Conservation (phyloP, 2,329 filamentous ascomycete species). For the Lasiodiplodia gonubiensis region DNA sequence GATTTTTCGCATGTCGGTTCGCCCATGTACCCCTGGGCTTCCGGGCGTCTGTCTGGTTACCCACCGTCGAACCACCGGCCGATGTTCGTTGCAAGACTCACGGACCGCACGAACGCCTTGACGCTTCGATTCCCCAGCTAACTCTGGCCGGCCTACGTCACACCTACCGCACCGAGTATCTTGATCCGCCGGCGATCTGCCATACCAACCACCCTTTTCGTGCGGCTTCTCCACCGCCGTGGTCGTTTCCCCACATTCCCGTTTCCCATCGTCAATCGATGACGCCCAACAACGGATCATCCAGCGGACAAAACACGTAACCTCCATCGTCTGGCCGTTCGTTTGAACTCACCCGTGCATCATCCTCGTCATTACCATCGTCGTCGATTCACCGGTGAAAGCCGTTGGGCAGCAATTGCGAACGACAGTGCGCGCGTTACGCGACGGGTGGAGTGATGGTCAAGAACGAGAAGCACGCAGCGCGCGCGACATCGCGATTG, state of each 20-base stretch:
- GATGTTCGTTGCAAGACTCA: neutral
- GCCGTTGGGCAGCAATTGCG: neutral
- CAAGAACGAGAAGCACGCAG: neutral
- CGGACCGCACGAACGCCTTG: neutral
- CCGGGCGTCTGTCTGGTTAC: neutral
- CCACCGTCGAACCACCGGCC: slow-evolving; percentile 5
- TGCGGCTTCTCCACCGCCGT: neutral
- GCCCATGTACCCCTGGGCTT: neutral
- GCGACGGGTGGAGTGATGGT: neutral
- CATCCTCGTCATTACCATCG: neutral
- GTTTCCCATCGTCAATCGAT: neutral
- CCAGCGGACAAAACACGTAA: neutral
- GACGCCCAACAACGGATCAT: neutral
- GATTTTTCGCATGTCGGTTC: neutral
- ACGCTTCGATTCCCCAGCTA: neutral
- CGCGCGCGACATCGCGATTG: neutral
- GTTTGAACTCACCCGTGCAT: neutral
- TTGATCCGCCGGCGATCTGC: slow-evolving; percentile 22
- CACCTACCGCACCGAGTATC: slow-evolving; percentile 18
- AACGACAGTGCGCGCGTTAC: neutral
- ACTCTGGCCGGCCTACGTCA: slow-evolving; percentile 13
- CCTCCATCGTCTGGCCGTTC: neutral
- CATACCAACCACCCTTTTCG: slow-evolving; percentile 1
- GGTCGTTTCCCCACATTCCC: neutral
- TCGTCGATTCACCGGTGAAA: neutral